Base-by-base conservation (phyloP, 2,329 filamentous ascomycete genomes). In the Penicillium sp. region DNA sequence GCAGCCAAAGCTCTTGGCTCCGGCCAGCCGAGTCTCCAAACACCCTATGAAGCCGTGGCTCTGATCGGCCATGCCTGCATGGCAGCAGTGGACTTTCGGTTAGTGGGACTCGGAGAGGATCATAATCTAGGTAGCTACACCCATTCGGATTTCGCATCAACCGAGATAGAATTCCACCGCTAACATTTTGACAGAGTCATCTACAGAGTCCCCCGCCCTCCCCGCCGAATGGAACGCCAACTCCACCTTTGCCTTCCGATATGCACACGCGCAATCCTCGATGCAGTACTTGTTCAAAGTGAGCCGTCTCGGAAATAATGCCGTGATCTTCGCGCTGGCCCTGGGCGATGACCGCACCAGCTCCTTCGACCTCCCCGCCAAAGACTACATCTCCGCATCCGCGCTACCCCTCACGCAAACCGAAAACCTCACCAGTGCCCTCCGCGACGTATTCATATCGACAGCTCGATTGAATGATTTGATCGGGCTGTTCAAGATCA, bases 11-110 rank as follows among this genome's bases (percentile, higher is more conserved):
- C 76, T 63, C 65, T 80, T 22, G 66, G 61, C 33, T 69, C 69
- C 40, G 64, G 62, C 26, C 69, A 72, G 51, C 66, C 65, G 26
- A 73, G 63, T 53, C 68, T 83, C 63, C 77, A 78, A 54, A 77
- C 76, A 64, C 63, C 90, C 0, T 92, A 90, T 75, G 93, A 98
- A 79, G 92, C 90, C 53, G 82, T 97, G 63, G 92, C 92, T 17
- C 85, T 98, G 26, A 89, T 96, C 65, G 83, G 89, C 22, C 94
- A 99, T 77, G 90, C 92, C 3, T 92, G 89, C 71, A 91, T 98
- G 88, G 76, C 86, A 26, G 88, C 89, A 9, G 87, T 94, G 2
- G 91, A 88, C 65, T 98, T 97, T 76, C 85, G 89, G 57, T 83
- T 98, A 3, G 79, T 92, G 19, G 93, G 93, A 1, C 88, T 97